Base-by-base conservation (phyloP, 2,329 filamentous ascomycete species). In the Exophiala bonariae region DNA sequence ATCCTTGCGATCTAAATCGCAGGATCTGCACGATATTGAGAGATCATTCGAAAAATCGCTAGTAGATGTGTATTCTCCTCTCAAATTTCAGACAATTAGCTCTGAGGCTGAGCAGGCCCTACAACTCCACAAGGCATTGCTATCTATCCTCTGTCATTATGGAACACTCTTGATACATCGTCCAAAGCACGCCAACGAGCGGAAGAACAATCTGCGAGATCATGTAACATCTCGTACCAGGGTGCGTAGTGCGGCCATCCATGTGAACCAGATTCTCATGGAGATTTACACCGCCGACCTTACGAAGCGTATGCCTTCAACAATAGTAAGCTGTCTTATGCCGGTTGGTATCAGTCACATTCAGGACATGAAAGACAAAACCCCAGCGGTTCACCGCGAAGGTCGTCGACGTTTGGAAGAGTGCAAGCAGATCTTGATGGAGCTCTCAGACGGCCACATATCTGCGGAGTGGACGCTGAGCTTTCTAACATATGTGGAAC, bases 241-340 rank as follows among this genome's bases (percentile, higher is more conserved):
- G 54, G 90, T 96, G 11, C 85, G 88, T 16, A 83, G 88, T 50
- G 87, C 90, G 1, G 90, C 90, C 1, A 80, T 82, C 50, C 86
- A 91, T 57, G 95, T 95, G 61, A 95, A 89, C 1, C 81, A 79
- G 47, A 91, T 95, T 67, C 86, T 87, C 1, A 80, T 85, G 38
- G 83, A 89, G 54, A 75, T 96, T 35, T 85, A 89, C 63, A 76
- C 78, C 32, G 73, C 84, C 36, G 79, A 84, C 36, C 76, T 95
- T 6, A 89, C 91, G 52, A 80, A 79, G 47, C 95, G 82, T 60
- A 79, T 95, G 9, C 89, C 90, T 1, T 95, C 90, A 0, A 91
- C 89, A 0, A 89, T 89, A 35, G 89, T 95, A 10, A 95, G 35
- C 18, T 37, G 35, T n/a, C 18, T 37, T 13, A 22, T 37, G 7